These are phyloP conservation scores for Prunus mira DNA, from an alignment of 306 rosid species.

Conservation along the genomic window DNA sequence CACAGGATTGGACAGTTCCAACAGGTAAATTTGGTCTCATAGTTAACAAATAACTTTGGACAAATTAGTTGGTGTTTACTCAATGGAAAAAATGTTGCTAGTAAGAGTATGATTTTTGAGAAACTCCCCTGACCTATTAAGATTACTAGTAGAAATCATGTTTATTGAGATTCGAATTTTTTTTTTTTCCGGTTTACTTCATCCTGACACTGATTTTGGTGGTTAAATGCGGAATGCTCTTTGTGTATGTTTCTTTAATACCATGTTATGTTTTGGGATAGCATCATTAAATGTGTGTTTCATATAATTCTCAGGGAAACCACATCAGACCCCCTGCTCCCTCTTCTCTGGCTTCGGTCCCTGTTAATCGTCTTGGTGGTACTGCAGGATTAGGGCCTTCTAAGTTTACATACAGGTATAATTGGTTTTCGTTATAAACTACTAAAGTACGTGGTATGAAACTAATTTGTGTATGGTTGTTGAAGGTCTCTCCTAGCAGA, in stretches of 20 bases:
- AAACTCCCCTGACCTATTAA: not conserved
- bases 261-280: not conserved
- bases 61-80: constrained; percentile 18
- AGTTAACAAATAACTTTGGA: constrained; percentile 8
- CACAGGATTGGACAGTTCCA: constrained; percentile 64
- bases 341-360: constrained; percentile 48
- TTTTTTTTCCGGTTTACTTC: not conserved
- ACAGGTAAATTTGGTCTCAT: constrained; percentile 58
- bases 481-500: constrained; percentile 94
- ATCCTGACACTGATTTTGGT: not conserved
- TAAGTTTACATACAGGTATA: constrained; percentile 82
- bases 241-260: not conserved
- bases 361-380: constrained; percentile 56
- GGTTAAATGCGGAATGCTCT: not conserved
- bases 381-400: constrained; percentile 69
- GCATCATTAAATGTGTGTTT: constrained; percentile 8
- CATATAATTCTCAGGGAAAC: constrained; percentile 57
- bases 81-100: not conserved
- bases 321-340: constrained; percentile 52
- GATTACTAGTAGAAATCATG: not conserved
- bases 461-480: constrained; percentile 45
- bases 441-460: constrained; percentile 14
- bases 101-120: not conserved
- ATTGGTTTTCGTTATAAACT: constrained; percentile 19
- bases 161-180: not conserved